Conservation (phyloP, 176 grass and related monocot genomes). For the Lolium perenne region DNA sequence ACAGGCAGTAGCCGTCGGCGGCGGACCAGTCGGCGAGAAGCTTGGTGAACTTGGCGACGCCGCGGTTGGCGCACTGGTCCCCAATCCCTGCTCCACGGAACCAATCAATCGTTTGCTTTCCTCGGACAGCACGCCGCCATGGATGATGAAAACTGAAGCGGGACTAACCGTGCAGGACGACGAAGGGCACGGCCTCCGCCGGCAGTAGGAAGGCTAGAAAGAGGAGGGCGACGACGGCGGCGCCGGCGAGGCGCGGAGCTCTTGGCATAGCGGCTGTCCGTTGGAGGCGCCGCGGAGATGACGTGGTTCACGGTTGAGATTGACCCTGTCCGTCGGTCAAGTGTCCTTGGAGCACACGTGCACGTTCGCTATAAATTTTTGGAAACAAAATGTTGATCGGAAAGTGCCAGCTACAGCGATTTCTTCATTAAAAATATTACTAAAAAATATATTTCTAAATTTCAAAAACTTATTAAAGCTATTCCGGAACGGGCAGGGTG, state of each 20-base stretch:
- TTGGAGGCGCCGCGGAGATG: neutral
- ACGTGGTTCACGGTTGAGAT: neutral
- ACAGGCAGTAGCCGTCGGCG: conserved; percentile 86
- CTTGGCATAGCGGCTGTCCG: neutral
- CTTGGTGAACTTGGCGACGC: conserved; percentile 60
- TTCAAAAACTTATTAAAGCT: too few relatives aligned
- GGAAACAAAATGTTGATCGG: too few relatives aligned
- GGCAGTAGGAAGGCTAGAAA: neutral
- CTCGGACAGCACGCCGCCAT: neutral
- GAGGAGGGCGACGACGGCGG: neutral
- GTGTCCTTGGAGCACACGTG: too few relatives aligned
- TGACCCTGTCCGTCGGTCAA: neutral
- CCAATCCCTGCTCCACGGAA: conserved; percentile 53
- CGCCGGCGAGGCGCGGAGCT: neutral
- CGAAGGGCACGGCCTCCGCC: conserved; percentile 57
- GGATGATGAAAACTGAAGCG: neutral
- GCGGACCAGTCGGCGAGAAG: conserved; percentile 73
- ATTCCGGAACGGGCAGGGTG: too few relatives aligned
- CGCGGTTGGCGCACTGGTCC: conserved; percentile 75
- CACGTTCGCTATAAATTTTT: too few relatives aligned
- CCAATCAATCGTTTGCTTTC: neutral
- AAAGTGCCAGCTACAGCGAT: too few relatives aligned
- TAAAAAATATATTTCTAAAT: too few relatives aligned
- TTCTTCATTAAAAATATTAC: too few relatives aligned
- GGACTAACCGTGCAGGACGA: conserved; percentile 73